These are phyloP conservation scores for Sugiyamaella mastotermitis DNA, from an alignment of 805 yeast genomes.

Conservation along the genomic window DNA sequence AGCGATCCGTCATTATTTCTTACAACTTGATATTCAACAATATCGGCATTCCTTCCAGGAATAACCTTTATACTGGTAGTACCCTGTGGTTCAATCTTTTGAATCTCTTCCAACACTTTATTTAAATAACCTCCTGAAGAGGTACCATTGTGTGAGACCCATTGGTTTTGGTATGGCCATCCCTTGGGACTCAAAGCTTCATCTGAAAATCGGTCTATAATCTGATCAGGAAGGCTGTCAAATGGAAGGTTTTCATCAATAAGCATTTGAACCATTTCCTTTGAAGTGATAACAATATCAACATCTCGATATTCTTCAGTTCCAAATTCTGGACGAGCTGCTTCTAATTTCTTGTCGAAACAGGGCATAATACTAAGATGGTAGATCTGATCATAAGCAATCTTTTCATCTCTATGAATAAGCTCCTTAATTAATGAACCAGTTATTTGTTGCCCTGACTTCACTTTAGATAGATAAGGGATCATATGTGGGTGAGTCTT, in stretches of 20 bases:
- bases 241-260: constrained; percentile 41
- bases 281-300: constrained; percentile 91
- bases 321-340: constrained; percentile 71
- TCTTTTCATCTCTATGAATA: constrained; percentile 31
- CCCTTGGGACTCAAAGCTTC: constrained; percentile 41
- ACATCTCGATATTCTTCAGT: constrained; percentile 50
- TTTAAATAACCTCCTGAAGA: constrained; percentile 86
- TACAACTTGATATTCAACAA: constrained; percentile 59
- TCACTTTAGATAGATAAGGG: constrained; percentile 62
- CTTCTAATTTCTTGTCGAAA: constrained; percentile 92
- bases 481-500: constrained; percentile 87
- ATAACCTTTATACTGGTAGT: constrained; percentile 38
- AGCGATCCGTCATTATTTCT: constrained; percentile 26
- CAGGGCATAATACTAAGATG: constrained; percentile 94
- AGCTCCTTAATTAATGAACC: constrained; percentile 66
- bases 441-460: constrained; percentile 91
- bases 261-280: constrained; percentile 71
- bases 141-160: constrained; percentile 75
- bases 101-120: constrained; percentile 44
- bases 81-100: constrained; percentile 10
- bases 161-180: constrained; percentile 59
- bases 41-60: constrained; percentile 65
- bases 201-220: background rate
- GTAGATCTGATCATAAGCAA: constrained; percentile 41
- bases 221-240: constrained; percentile 11